Evolutionary conservation across 2,329 filamentous ascomycete genomes (phyloP).

Genomic region (Nothophaeocryptopus gaeumannii): DNA sequence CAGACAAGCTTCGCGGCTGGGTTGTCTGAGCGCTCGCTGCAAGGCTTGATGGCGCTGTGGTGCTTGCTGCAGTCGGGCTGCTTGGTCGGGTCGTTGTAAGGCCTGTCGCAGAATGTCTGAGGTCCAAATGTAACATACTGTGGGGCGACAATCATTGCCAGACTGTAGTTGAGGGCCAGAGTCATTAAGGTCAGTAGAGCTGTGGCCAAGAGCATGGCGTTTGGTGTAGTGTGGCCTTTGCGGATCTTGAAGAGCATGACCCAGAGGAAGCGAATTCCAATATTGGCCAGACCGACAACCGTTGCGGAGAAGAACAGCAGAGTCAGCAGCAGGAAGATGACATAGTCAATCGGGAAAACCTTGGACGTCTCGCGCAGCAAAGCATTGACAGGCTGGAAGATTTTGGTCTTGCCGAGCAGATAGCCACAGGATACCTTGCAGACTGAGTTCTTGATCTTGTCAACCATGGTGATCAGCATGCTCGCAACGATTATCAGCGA

Average conservation of each 20-base stretch:
- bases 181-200: conserved; percentile 87
- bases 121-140: conserved; percentile 94
- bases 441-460: conserved; percentile 93
- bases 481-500: conserved; percentile 77
- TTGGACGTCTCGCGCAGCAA: conserved; percentile 76
- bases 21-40: conserved; percentile 72
- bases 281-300: conserved; percentile 76
- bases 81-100: conserved; percentile 59
- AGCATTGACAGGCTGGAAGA: conserved; percentile 95
- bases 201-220: conserved; percentile 86
- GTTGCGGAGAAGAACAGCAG: conserved; percentile 86
- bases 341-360: conserved; percentile 87
- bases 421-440: conserved; percentile 92
- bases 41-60: conserved; percentile 71
- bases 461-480: conserved; percentile 92
- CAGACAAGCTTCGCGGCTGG: conserved; percentile 75
- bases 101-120: conserved; percentile 85
- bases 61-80: conserved; percentile 73
- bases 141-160: conserved; percentile 91
- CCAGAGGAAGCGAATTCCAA: conserved; percentile 97
- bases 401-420: conserved; percentile 79
- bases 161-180: conserved; percentile 85
- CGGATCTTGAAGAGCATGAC: conserved; percentile 87
- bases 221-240: conserved; percentile 82
- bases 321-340: conserved; percentile 79